A percentile compares a stretch with the other conserved stretches of the same genome.
Conservation (phyloP, 495 filamentous ascomycete genomes). For the Jackrogersella multiformis region DNA sequence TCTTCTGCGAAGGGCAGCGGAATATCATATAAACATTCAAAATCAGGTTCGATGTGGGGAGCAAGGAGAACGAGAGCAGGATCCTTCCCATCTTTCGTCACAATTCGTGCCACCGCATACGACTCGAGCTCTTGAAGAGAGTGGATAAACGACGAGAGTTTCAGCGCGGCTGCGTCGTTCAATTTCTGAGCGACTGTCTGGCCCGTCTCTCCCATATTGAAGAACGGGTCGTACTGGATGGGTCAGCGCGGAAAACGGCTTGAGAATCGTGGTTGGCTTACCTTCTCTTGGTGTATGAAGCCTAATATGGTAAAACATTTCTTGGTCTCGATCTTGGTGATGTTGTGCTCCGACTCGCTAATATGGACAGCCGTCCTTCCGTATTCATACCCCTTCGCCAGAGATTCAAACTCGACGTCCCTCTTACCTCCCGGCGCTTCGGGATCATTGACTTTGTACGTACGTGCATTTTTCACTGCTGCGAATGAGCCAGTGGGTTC, state of each 20-base stretch:
- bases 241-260: constrained; percentile 21
- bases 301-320: constrained; percentile 83
- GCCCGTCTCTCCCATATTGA: constrained; percentile 81
- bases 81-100: constrained; percentile 79
- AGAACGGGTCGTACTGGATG: constrained; percentile 79
- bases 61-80: constrained; percentile 84
- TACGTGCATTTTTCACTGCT: constrained; percentile 73
- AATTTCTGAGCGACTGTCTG: constrained; percentile 76
- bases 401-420: constrained; percentile 82
- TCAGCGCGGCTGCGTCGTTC: constrained; percentile 79
- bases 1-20: constrained; percentile 97
- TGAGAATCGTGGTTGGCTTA: constrained; percentile 49
- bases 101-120: constrained; percentile 88
- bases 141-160: constrained; percentile 89
- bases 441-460: constrained; percentile 82
- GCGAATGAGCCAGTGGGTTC: constrained; percentile 63
- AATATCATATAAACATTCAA: constrained; percentile 89
- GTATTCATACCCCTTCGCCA: constrained; percentile 94
- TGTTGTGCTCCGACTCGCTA: constrained; percentile 79
- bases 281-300: constrained; percentile 79
- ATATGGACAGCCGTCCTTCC: constrained; percentile 92
- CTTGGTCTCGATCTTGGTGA: constrained; percentile 81
- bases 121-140: constrained; percentile 85
- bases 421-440: constrained; percentile 78
- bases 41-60: constrained; percentile 80